Percentiles rank a stretch among this genome's conserved stretches.
Evolutionary conservation across 2,329 filamentous ascomycete species (phyloP).

Genomic region (Arthrinium phaeospermum): DNA sequence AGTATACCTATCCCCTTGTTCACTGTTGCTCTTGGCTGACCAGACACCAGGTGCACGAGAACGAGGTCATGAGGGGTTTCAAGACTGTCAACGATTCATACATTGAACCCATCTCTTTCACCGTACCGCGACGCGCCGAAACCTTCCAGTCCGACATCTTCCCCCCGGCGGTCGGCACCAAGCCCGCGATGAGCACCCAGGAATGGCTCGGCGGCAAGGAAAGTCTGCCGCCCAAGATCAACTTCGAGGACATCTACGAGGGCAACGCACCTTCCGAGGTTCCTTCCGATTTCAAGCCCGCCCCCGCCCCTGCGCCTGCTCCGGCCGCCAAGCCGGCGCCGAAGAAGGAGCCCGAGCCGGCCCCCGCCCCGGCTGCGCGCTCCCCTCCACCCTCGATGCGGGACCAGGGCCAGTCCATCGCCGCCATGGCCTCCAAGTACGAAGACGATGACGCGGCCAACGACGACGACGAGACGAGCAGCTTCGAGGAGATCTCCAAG

Average conservation of each 20-base stretch:
- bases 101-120: conserved; percentile 97
- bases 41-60: conserved; percentile 77
- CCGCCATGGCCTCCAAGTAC: conserved; percentile 84
- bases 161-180: conserved; percentile 80
- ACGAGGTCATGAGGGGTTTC: conserved; percentile 93
- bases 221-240: conserved; percentile 86
- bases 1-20: conserved; percentile 34
- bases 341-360: conserved; percentile 59
- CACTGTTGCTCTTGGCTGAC: neutral
- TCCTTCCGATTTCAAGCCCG: conserved; percentile 69
- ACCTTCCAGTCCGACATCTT: conserved; percentile 98
- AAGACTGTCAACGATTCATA: conserved; percentile 96
- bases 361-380: conserved; percentile 55
- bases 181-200: conserved; percentile 76
- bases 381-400: conserved; percentile 72
- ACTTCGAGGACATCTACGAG: conserved; percentile 90
- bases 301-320: conserved; percentile 49
- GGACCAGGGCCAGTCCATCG: conserved; percentile 87
- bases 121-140: conserved; percentile 90
- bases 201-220: conserved; percentile 92
- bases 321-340: conserved; percentile 54
- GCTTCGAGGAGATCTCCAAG: conserved; percentile 85
- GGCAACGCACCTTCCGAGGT: conserved; percentile 82
- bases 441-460: conserved; percentile 71
- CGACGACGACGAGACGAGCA: conserved; percentile 70